Evolutionary conservation across 2,329 filamentous ascomycete genomes (phyloP).

Genomic region (Aspergillus proliferans): DNA sequence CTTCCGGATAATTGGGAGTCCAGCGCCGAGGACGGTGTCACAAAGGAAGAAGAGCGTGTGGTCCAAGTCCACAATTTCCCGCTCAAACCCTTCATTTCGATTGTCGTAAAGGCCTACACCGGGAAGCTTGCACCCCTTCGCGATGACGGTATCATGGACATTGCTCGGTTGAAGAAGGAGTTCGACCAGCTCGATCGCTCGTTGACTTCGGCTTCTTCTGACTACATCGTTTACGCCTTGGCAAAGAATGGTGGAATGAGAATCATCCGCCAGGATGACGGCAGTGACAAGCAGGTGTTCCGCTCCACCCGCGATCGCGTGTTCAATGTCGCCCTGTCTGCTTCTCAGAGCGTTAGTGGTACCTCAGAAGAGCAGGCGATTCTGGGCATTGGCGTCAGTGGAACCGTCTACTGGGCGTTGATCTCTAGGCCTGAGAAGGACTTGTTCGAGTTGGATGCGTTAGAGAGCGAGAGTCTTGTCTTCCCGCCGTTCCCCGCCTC

Average conservation of each 20-base stretch:
- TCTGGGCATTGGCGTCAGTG: slow-evolving; percentile 87
- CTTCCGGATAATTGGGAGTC: slow-evolving; percentile 80
- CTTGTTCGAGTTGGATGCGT: slow-evolving; percentile 67
- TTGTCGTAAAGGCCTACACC: slow-evolving; percentile 54
- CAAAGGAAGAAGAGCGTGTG: slow-evolving; percentile 58
- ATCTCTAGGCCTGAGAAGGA: slow-evolving; percentile 73
- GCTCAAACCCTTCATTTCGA: slow-evolving; percentile 91
- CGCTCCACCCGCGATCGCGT: slow-evolving; percentile 86
- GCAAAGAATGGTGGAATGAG: slow-evolving; percentile 88
- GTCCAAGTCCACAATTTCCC: slow-evolving; percentile 92
- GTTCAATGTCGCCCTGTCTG: slow-evolving; percentile 84
- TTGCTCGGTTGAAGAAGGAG: slow-evolving; percentile 91
- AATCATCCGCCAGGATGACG: slow-evolving; percentile 90
- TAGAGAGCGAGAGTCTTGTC: slow-evolving; percentile 80
- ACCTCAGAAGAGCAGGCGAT: slow-evolving; percentile 67
- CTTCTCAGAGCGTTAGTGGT: slow-evolving; percentile 50
- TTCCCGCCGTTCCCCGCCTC: slow-evolving; percentile 79
- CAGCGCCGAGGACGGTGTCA: slow-evolving; percentile 64
- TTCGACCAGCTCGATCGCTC: slow-evolving; percentile 97
- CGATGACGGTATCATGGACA: slow-evolving; percentile 78
- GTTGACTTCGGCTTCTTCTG: slow-evolving; percentile 79
- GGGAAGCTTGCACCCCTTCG: slow-evolving; percentile 57
- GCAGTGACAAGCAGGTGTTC: slow-evolving; percentile 85
- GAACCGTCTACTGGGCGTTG: slow-evolving; percentile 92
- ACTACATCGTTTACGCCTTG: slow-evolving; percentile 91